phyloP scores from a whole-genome alignment of 2,329 filamentous ascomycete species.

The Calonectria montana region DNA sequence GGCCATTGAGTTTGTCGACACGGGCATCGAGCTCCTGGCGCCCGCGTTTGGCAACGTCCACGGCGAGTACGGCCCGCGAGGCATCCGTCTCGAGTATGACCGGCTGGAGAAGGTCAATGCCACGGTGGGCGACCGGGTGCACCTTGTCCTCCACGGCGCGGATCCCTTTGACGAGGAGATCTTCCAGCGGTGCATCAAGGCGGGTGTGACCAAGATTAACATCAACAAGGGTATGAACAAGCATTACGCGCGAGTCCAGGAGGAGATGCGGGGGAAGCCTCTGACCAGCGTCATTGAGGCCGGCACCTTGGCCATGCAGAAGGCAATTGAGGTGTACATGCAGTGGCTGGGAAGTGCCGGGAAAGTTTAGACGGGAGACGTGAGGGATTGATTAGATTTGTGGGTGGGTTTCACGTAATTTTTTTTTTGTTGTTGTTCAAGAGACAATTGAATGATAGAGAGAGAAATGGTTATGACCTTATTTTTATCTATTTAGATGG shows the following conservation, averaged over 20 bases:
- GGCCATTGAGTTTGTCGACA: slow-evolving; percentile 75
- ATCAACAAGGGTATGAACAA: slow-evolving; percentile 65
- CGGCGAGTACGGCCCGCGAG: slow-evolving; percentile 76
- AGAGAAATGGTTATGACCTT: neutral
- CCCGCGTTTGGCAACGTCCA: slow-evolving; percentile 84
- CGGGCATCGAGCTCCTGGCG: slow-evolving; percentile 79
- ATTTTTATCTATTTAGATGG: neutral
- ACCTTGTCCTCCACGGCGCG: slow-evolving; percentile 60
- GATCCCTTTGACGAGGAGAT: slow-evolving; percentile 60
- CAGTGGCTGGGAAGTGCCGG: slow-evolving; percentile 58
- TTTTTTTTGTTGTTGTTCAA: neutral
- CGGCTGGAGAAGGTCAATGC: slow-evolving; percentile 48
- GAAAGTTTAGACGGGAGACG: slow-evolving; percentile 48
- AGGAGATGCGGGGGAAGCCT: slow-evolving; percentile 58
- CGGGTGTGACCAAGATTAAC: slow-evolving; percentile 61
- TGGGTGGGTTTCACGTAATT: neutral
- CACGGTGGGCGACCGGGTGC: slow-evolving; percentile 57
- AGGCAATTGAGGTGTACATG: slow-evolving; percentile 60
- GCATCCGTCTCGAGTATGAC: slow-evolving; percentile 47
- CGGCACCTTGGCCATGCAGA: slow-evolving; percentile 59
- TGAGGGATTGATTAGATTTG: neutral
- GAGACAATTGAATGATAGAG: neutral
- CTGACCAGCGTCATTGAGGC: slow-evolving; percentile 61
- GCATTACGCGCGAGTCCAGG: slow-evolving; percentile 57
- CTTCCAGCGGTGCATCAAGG: slow-evolving; percentile 56